Conservation (phyloP, 2,329 filamentous ascomycete genomes). For the Fusarium incarnatum region DNA sequence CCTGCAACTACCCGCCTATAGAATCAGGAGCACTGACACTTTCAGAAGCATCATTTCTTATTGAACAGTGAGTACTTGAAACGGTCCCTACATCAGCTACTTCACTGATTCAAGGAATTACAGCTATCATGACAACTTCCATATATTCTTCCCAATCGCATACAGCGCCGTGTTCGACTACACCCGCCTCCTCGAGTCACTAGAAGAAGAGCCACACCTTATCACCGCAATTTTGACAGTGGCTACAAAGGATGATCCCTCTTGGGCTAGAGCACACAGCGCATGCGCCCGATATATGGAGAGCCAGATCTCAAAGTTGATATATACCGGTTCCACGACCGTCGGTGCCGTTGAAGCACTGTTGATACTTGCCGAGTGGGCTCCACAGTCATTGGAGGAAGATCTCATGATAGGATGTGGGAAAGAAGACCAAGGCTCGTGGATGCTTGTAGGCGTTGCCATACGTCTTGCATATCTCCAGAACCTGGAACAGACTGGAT, state of each 20-base stretch:
- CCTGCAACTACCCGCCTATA: conserved; percentile 49
- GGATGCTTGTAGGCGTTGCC: conserved; percentile 81
- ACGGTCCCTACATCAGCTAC: not conserved
- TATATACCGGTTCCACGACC: conserved; percentile 73
- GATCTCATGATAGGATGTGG: conserved; percentile 75
- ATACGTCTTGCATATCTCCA: conserved; percentile 77
- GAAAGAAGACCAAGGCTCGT: conserved; percentile 79
- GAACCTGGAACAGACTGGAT: conserved; percentile 75
- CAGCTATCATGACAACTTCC: conserved; percentile 73
- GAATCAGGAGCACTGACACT: conserved; percentile 47
- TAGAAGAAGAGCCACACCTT: conserved; percentile 72
- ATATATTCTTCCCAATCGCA: conserved; percentile 77
- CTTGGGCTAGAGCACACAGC: conserved; percentile 72
- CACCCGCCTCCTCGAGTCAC: conserved; percentile 64
- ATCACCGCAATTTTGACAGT: conserved; percentile 78
- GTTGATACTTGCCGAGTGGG: conserved; percentile 78
- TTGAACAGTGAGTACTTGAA: conserved; percentile 44
- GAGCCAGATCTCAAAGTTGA: conserved; percentile 72
- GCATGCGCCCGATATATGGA: conserved; percentile 78
- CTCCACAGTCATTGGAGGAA: conserved; percentile 71
- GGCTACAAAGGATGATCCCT: conserved; percentile 75
- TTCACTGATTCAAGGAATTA: conserved; percentile 10
- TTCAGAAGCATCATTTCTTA: conserved; percentile 43
- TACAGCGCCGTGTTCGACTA: conserved; percentile 68
- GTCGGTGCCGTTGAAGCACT: conserved; percentile 79